These are phyloP conservation scores for Penicillium decumbens DNA, from an alignment of 2,329 filamentous ascomycete species.

Conservation along the genomic window DNA sequence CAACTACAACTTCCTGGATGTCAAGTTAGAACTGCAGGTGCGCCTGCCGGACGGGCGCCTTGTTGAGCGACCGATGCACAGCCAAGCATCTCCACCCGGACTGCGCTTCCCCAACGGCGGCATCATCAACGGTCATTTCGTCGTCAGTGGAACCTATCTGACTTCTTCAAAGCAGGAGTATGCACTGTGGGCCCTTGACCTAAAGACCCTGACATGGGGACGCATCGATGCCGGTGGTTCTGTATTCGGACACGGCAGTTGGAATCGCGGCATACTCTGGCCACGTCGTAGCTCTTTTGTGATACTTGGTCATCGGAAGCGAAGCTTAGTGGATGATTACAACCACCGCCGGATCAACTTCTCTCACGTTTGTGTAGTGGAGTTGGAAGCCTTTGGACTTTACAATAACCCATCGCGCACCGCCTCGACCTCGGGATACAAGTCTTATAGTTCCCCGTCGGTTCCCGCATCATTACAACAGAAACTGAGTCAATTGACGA, in stretches of 20 bases:
- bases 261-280: conserved; percentile 95
- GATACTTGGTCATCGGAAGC: conserved; percentile 86
- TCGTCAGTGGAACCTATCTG: conserved; percentile 94
- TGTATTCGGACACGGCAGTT: conserved; percentile 94
- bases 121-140: conserved; percentile 91
- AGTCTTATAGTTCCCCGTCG: conserved; percentile 73
- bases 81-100: conserved; percentile 80
- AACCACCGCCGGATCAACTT: conserved; percentile 98
- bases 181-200: conserved; percentile 88
- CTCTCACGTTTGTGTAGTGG: conserved; percentile 91
- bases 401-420: conserved; percentile 89
- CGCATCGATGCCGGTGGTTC: conserved; percentile 91
- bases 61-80: conserved; percentile 78
- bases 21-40: conserved; percentile 91
- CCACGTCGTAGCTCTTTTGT: conserved; percentile 91
- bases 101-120: conserved; percentile 94
- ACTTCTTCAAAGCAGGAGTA: conserved; percentile 98
- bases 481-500: conserved; percentile 51
- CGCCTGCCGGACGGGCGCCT: conserved; percentile 77
- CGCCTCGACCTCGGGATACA: conserved; percentile 73
- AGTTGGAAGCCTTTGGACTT: conserved; percentile 92
- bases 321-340: conserved; percentile 94
- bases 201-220: conserved; percentile 85
- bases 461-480: conserved; percentile 52
- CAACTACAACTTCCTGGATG: conserved; percentile 97